Evolutionary conservation across 2,329 filamentous ascomycete genomes (phyloP), one percentile per base, ranked within the genome.

Genomic region (Catunica adiposa): DNA sequence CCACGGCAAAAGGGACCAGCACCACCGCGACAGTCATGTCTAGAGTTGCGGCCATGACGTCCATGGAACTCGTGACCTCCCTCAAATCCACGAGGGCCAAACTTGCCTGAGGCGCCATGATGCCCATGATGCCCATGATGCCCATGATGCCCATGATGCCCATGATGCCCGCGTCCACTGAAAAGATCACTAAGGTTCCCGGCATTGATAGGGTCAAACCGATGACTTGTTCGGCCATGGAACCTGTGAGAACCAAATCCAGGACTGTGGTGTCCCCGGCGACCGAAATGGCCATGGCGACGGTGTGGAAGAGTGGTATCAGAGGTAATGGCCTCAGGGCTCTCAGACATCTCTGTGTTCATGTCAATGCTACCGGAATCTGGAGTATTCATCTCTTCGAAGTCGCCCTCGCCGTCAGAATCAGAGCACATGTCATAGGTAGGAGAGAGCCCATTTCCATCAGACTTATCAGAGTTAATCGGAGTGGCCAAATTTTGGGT

Each of bases 201-300:
- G n/a, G n/a, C n/a, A n/a, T n/a, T n/a, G n/a, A n/a, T n/a, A n/a
- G n/a, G n/a, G n/a, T n/a, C n/a, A n/a, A n/a, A n/a, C n/a, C n/a
- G n/a, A n/a, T n/a, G n/a, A n/a, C n/a, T n/a, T n/a, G n/a, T n/a
- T n/a, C n/a, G n/a, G 50, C 62, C 62, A 44, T 61, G 60, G n/a
- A 11, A 7, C 44, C 62, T 59, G 17, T 58, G 60, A 15, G 57
- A 62, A n/a, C 60, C 60, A 17, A 44, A 44, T 9, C 61, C 53
- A 15, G 52, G 58, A 15, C 64, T 26, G 55, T 59, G 22, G 14
- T 60, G 62, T 20, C 62, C 62, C 31, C 63, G 64, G 15, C 60
- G 61, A 17, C 58, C 62, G n/a, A 61, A 61, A 48, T 59, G 62
- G n/a, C 63, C 62, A 58, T 59, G 60, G 62, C 53, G 62, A 58